Evolutionary conservation across 1,284 basidiomycete species (phyloP).

Genomic region (Trichosporon coremiiforme): DNA sequence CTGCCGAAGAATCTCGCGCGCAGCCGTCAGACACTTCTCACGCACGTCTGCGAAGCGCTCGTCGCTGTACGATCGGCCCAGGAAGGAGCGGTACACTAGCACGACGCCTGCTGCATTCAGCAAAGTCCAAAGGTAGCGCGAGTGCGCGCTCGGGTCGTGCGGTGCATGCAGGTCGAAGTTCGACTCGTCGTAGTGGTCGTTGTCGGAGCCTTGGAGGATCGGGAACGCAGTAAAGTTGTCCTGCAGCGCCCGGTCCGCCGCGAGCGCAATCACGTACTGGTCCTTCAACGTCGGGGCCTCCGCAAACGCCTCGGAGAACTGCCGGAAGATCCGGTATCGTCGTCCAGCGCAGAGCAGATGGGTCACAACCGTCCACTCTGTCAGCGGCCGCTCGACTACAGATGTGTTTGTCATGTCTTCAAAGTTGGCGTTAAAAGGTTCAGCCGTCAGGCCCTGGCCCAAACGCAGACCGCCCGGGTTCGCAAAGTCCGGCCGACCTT

Average conservation of each 20-base stretch:
- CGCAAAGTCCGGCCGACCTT: constrained; percentile 34
- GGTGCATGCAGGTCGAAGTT: constrained; percentile 31
- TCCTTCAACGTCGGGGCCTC: constrained; percentile 32
- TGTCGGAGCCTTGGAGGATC: constrained; percentile 27
- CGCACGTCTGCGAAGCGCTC: constrained; percentile 38
- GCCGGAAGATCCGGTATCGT: constrained; percentile 34
- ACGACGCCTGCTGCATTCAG: constrained; percentile 31
- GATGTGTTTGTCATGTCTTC: constrained; percentile 33
- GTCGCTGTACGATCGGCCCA: constrained; percentile 38
- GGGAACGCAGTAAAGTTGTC: constrained; percentile 31
- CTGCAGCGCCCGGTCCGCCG: constrained; percentile 29
- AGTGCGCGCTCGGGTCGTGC: constrained; percentile 31
- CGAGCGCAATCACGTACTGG: constrained; percentile 31
- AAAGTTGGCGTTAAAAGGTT: constrained; percentile 33
- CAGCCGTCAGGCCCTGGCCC: constrained; percentile 31
- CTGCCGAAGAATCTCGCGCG: constrained; percentile 34
- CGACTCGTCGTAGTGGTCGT: constrained; percentile 27
- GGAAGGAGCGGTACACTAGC: constrained; percentile 35
- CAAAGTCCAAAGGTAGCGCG: constrained; percentile 33
- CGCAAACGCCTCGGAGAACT: constrained; percentile 34
- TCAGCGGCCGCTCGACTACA: constrained; percentile 22
- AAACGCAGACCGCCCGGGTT: constrained; percentile 34
- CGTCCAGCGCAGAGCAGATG: constrained; percentile 31
- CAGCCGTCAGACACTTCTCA: constrained; percentile 38
- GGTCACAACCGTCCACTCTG: constrained; percentile 29